Evolutionary conservation across 2,329 filamentous ascomycete species (phyloP).

Genomic region (Fusarium hostae): DNA sequence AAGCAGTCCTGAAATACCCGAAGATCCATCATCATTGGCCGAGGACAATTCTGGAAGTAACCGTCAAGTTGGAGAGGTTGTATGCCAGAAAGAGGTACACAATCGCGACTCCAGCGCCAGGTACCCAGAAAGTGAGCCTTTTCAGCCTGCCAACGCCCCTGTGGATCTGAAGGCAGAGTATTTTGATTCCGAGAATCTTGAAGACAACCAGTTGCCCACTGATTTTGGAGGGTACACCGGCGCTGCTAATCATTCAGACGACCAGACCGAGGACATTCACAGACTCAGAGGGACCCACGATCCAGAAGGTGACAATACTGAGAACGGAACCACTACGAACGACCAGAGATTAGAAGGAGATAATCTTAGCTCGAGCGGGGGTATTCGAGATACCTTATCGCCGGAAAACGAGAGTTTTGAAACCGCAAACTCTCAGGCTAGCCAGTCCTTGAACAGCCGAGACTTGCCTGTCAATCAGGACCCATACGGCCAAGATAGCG

Average conservation of each 20-base stretch:
- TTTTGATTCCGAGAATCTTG: not conserved
- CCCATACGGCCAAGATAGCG: constrained; percentile 1
- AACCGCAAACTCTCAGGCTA: constrained; percentile 2
- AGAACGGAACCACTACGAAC: not conserved
- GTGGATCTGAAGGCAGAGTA: not conserved
- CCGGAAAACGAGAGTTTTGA: constrained; percentile 3
- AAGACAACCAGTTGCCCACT: not conserved
- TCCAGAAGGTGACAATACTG: not conserved
- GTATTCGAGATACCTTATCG: not conserved
- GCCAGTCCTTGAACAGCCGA: not conserved
- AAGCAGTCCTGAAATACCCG: not conserved
- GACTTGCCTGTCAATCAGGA: not conserved
- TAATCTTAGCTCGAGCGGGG: not conserved
- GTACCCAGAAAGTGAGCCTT: not conserved
- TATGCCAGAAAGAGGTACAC: not conserved
- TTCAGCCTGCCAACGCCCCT: not conserved
- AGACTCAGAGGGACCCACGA: not conserved
- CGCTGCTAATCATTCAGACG: not conserved
- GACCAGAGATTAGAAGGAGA: not conserved
- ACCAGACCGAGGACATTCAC: not conserved
- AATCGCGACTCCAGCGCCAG: not conserved
- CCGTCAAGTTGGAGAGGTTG: not conserved
- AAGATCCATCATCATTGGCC: not conserved
- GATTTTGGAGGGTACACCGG: not conserved
- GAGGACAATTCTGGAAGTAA: not conserved